Conservation (phyloP, 2,329 filamentous ascomycete species). For the Rhinocladiella similis region DNA sequence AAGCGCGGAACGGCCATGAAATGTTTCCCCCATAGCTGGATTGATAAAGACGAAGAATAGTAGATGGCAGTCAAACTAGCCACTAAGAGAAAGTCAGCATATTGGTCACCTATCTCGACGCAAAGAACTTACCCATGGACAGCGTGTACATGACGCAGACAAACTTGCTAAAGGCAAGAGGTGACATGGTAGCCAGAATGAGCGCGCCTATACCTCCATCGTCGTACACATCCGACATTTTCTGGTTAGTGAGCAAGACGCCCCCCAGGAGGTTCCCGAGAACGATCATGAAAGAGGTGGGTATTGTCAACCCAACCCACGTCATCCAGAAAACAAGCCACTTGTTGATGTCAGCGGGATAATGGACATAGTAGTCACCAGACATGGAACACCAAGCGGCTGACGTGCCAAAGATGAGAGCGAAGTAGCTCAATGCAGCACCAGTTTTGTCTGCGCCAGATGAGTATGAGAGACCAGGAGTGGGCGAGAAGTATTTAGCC, state of each 20-base stretch:
- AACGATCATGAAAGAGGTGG: conserved; percentile 28
- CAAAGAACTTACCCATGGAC: background rate
- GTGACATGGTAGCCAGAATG: conserved; percentile 26
- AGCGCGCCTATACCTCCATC: conserved; percentile 27
- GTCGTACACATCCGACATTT: conserved; percentile 25
- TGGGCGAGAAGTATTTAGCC: background rate
- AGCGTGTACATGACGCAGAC: conserved; percentile 1
- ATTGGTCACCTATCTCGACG: background rate
- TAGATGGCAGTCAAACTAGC: conserved; percentile 24
- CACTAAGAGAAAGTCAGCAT: background rate
- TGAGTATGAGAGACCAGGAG: background rate
- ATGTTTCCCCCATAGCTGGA: conserved; percentile 23
- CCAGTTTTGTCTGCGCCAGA: conserved; percentile 20
- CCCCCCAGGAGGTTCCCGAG: conserved; percentile 24
- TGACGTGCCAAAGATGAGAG: conserved; percentile 36
- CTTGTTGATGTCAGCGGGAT: conserved; percentile 25
- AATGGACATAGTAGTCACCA: conserved; percentile 31
- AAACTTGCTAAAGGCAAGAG: conserved; percentile 30
- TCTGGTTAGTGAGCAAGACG: conserved; percentile 19
- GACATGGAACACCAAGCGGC: conserved; percentile 30
- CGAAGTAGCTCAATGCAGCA: conserved; percentile 39
- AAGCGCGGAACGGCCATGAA: conserved; percentile 29
- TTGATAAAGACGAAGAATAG: conserved; percentile 24
- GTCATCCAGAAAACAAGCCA: conserved; percentile 30
- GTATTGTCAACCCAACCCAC: conserved; percentile 29